Percentiles rank a stretch among this genome's conserved stretches.
These are phyloP conservation scores for Cenococcum geophilum DNA, from an alignment of 495 filamentous ascomycete species.

Conservation along the genomic window DNA sequence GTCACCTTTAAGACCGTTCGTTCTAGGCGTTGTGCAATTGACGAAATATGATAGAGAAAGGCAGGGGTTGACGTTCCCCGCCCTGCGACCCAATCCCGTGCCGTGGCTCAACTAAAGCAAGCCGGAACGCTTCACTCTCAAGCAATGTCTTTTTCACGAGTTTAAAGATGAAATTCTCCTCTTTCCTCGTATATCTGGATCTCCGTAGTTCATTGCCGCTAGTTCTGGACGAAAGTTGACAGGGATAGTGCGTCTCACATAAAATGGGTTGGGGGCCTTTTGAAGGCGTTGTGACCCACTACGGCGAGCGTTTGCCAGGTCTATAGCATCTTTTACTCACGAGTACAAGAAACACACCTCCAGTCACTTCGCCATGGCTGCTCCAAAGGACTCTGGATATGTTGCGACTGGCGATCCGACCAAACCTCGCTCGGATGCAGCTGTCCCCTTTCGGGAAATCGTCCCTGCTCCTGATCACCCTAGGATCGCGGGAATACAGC, in stretches of 20 bases:
- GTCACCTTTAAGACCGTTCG: background rate
- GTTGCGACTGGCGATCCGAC: background rate
- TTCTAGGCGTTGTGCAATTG: background rate
- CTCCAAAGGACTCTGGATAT: background rate
- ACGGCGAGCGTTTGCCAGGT: too few species aligned
- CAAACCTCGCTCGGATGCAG: background rate
- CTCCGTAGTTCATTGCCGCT: background rate
- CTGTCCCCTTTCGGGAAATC: background rate
- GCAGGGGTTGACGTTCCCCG: background rate
- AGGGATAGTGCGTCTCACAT: background rate
- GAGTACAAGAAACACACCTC: too few species aligned
- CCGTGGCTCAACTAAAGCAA: background rate
- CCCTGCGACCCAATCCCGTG: background rate
- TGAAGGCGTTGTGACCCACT: background rate
- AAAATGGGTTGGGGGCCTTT: background rate
- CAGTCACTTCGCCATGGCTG: too few species aligned
- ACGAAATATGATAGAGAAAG: background rate
- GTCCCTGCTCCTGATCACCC: background rate
- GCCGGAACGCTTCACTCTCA: background rate
- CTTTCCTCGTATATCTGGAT: background rate
- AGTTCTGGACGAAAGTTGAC: too few species aligned
- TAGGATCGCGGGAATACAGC: background rate
- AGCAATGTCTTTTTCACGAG: background rate
- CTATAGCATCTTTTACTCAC: too few species aligned
- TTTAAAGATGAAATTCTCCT: background rate